Conservation (phyloP, 2,329 filamentous ascomycete genomes). For the Xylariomycetidae sp. region DNA sequence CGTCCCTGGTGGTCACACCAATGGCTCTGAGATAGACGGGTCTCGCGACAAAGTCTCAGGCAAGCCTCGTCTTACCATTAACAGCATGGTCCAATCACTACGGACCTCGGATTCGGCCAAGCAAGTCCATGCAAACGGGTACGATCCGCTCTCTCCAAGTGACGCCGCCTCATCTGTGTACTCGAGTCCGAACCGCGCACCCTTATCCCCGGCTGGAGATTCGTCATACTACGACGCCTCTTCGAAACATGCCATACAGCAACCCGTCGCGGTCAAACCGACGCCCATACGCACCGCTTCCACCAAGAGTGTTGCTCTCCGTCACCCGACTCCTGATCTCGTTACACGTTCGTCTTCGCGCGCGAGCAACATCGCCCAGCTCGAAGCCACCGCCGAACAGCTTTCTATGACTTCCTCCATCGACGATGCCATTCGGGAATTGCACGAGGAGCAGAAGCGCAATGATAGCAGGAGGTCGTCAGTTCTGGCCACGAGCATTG, state of each 20-base stretch:
- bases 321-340: slow-evolving; percentile 57
- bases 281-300: slow-evolving; percentile 42
- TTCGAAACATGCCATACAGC: slow-evolving; percentile 10
- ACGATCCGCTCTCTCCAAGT: slow-evolving; percentile 23
- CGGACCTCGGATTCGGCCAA: slow-evolving; percentile 8
- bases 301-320: slow-evolving; percentile 38
- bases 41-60: slow-evolving; percentile 17
- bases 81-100: slow-evolving; percentile 28
- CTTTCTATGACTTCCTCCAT: slow-evolving; percentile 70
- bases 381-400: slow-evolving; percentile 70
- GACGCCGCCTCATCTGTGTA: slow-evolving; percentile 17
- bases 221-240: slow-evolving; percentile 7
- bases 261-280: slow-evolving; percentile 22
- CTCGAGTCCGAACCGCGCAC: slow-evolving; percentile 11
- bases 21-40: slow-evolving; percentile 9
- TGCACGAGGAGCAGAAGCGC: slow-evolving; percentile 65
- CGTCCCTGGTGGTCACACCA: slow-evolving; percentile 6
- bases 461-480: slow-evolving; percentile 63
- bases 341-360: slow-evolving; percentile 57
- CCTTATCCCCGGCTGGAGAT: slow-evolving; percentile 4
- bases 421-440: slow-evolving; percentile 68
- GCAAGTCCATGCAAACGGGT: slow-evolving; percentile 22
- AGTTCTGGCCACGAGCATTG: slow-evolving; percentile 45
- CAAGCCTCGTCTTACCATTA: slow-evolving; percentile 17
- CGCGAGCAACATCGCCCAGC: slow-evolving; percentile 61